phyloP scores from a whole-genome alignment of 2,329 filamentous ascomycete species.

The Exophiala sideris region DNA sequence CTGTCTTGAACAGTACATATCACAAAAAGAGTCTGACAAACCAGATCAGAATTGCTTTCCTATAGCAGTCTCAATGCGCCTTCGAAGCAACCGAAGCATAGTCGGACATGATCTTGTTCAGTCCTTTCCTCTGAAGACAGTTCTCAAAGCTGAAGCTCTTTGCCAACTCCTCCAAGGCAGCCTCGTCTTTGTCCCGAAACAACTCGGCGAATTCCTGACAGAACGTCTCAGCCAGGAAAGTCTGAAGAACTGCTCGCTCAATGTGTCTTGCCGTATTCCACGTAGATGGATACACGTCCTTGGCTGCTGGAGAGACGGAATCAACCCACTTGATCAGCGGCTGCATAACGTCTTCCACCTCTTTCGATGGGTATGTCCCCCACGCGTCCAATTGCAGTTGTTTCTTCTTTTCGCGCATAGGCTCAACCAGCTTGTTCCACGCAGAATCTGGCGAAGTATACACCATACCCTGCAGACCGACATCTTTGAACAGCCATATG shows the following conservation, averaged over 20 bases:
- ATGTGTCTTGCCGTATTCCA: slow-evolving; percentile 49
- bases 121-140: slow-evolving; percentile 49
- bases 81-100: slow-evolving; percentile 36
- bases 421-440: slow-evolving; percentile 51
- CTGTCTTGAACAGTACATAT: no score
- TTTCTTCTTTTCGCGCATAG: slow-evolving; percentile 57
- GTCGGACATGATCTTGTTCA: slow-evolving; percentile 51
- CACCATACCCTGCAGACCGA: slow-evolving; percentile 56
- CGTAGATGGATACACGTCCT: slow-evolving; percentile 49
- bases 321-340: slow-evolving; percentile 30
- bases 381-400: slow-evolving; percentile 54
- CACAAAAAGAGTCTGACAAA: no score
- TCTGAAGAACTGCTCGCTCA: slow-evolving; percentile 44
- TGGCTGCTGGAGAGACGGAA: slow-evolving; percentile 20
- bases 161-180: slow-evolving; percentile 55
- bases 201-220: slow-evolving; percentile 55
- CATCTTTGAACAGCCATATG: slow-evolving; percentile 61
- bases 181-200: slow-evolving; percentile 50
- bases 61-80: background rate
- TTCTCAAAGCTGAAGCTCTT: slow-evolving; percentile 54
- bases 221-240: slow-evolving; percentile 51
- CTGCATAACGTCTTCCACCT: slow-evolving; percentile 43
- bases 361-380: slow-evolving; percentile 44
- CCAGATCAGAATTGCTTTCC: no score
- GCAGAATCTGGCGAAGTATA: slow-evolving; percentile 45